Evolutionary conservation across 1,284 basidiomycete species (phyloP), one percentile per base, ranked within the genome.

Genomic region (Trichosporon faecale): DNA sequence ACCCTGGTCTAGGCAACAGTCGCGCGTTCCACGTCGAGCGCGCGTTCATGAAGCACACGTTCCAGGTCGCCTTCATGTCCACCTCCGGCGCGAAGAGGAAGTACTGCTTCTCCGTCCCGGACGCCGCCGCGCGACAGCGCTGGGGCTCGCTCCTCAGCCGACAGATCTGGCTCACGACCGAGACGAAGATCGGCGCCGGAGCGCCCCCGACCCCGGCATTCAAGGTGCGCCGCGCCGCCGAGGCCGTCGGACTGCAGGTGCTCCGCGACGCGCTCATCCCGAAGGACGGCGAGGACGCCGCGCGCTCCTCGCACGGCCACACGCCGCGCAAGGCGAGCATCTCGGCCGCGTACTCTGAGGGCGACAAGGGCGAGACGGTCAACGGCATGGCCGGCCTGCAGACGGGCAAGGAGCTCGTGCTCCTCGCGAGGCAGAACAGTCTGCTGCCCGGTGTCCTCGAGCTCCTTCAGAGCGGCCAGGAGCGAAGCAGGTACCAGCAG

Each of bases 31-130:
- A 88, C 29, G 89, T 97, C 70, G 95, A 97, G 80, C 89, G 94
- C 27, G 90, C 91, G 0, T 95, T 95, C 84, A 96, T 97, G 94
- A 89, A 90, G 65, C 91, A 95, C 79, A 95, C 93, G 0, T 94
- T 97, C 86, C 92, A 95, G 79, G 84, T 97, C 25, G 89, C 92
- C 2, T 97, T 97, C 83, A 76, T 88, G 57, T 91, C 91, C 74
- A 90, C 91, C 74, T 80, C 85, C 18, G 89, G 89, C 29, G 74
- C 85, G 68, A 91, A 91, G 81, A 88, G 94, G 74, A 89, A 90
- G 79, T 97, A 97, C 83, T 93, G 96, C 89, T 96, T 96, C 85
- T 94, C 92, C 75, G 89, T 96, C 55, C 88, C 91, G 66, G 91
- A 93, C 76, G 86, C 89, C 0, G 85, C 91, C 21, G 86, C 91